Evolutionary conservation across 371 early-diverging fungal genomes (phyloP).

Genomic region (Chytridium lagenaria): DNA sequence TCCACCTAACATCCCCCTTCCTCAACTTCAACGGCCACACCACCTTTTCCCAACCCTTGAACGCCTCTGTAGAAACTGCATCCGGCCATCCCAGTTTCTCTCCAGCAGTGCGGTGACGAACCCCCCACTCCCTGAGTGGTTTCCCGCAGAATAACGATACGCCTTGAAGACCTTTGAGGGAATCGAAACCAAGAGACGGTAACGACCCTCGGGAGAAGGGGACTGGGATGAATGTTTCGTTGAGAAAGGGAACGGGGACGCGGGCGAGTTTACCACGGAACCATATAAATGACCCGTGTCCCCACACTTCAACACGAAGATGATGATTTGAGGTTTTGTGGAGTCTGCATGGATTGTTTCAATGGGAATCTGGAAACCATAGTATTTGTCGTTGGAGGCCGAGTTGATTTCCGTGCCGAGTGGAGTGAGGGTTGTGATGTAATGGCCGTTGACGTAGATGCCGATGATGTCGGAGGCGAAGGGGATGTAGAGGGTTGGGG

Average conservation of each 20-base stretch:
- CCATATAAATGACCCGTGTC: constrained; percentile 14
- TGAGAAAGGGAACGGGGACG: background rate
- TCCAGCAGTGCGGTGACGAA: background rate
- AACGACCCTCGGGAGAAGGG: background rate
- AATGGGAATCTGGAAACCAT: background rate
- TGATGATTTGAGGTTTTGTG: constrained; percentile 4
- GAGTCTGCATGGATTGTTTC: background rate
- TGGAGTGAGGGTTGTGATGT: constrained; percentile 4
- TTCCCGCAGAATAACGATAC: background rate
- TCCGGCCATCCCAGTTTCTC: background rate
- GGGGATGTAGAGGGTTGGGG: background rate
- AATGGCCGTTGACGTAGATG: constrained; percentile 9
- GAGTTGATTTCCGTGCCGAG: constrained; percentile 13
- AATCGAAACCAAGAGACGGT: constrained; percentile 1
- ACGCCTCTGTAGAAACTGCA: background rate
- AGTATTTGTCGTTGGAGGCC: background rate
- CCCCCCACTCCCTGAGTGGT: background rate
- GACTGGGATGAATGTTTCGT: background rate
- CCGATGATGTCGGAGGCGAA: constrained; percentile 9
- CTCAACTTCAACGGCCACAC: background rate
- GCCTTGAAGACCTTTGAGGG: constrained; percentile 3
- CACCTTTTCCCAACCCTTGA: background rate
- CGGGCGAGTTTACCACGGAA: constrained; percentile 3
- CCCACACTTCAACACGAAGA: constrained; percentile 12
- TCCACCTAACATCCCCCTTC: background rate